These are phyloP conservation scores for Tolypocladium sp. DNA, from an alignment of 2,329 filamentous ascomycete genomes.

Conservation along the genomic window DNA sequence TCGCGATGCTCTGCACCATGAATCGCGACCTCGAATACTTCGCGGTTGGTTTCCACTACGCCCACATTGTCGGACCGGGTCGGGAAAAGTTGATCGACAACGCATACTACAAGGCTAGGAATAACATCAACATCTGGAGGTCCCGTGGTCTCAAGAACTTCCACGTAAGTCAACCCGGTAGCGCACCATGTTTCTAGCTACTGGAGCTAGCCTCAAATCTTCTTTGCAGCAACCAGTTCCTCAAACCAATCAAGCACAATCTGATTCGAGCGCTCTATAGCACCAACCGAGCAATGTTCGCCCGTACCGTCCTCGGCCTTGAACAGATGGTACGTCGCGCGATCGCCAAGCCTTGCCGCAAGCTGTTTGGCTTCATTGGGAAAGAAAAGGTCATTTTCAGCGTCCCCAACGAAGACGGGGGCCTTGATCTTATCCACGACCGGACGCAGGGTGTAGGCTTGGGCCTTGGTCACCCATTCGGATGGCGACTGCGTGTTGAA, in stretches of 20 bases:
- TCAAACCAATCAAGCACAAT: not conserved
- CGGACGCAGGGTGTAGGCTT: conserved; percentile 8
- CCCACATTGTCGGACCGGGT: no score
- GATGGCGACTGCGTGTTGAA: conserved; percentile 12
- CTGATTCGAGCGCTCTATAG: not conserved
- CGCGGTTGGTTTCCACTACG: no score
- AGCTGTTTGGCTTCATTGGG: not conserved
- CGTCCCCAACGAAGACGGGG: conserved; percentile 11
- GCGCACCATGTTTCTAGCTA: no score
- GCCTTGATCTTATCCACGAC: conserved; percentile 10
- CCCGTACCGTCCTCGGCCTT: not conserved
- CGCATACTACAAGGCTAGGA: no score
- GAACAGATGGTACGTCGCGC: not conserved
- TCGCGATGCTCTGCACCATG: no score
- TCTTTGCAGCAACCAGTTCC: not conserved
- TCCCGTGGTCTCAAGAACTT: no score
- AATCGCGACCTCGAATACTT: no score
- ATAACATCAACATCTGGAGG: no score
- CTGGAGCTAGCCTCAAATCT: not conserved
- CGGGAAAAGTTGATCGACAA: no score
- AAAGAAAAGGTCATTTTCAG: conserved; percentile 8
- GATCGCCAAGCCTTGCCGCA: conserved; percentile 4
- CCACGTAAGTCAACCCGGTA: no score
- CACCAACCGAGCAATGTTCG: not conserved
- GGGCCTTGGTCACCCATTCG: conserved; percentile 7